Conservation (phyloP, 1,284 basidiomycete species). For the Ganoderma lingzhi region DNA sequence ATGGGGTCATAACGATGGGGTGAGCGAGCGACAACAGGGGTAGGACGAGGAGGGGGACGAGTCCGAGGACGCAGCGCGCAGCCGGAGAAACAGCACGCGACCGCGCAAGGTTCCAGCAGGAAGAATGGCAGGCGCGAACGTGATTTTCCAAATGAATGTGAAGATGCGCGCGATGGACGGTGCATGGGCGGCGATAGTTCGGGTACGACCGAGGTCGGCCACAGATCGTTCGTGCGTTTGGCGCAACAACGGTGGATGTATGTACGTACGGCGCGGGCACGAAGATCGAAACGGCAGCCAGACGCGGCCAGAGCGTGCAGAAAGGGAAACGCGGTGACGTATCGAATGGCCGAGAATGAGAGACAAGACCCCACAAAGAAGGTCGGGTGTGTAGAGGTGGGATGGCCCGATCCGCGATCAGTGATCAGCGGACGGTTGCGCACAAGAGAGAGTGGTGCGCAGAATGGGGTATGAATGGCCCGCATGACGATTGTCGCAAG, state of each 20-base stretch:
- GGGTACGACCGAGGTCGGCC: constrained; percentile 20
- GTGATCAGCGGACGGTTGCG: constrained; percentile 28
- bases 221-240: constrained; percentile 18
- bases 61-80: neutral
- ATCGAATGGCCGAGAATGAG: constrained; percentile 23
- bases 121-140: constrained; percentile 4
- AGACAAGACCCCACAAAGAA: constrained; percentile 14
- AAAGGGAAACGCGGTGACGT: constrained; percentile 27
- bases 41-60: neutral
- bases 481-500: constrained; percentile 24
- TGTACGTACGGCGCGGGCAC: constrained; percentile 14
- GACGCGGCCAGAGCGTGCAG: constrained; percentile 10
- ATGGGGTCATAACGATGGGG: neutral
- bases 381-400: neutral
- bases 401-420: constrained; percentile 29
- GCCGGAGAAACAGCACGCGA: constrained; percentile 9
- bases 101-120: constrained; percentile 3
- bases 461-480: constrained; percentile 16
- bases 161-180: constrained; percentile 2
- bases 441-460: constrained; percentile 2
- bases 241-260: constrained; percentile 16
- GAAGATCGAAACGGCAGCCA: constrained; percentile 25
- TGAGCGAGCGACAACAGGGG: neutral
- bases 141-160: constrained; percentile 7
- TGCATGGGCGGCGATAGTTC: constrained; percentile 26